phyloP scores from a whole-genome alignment of 495 filamentous ascomycete genomes.

The Aspergillus panamensis region DNA sequence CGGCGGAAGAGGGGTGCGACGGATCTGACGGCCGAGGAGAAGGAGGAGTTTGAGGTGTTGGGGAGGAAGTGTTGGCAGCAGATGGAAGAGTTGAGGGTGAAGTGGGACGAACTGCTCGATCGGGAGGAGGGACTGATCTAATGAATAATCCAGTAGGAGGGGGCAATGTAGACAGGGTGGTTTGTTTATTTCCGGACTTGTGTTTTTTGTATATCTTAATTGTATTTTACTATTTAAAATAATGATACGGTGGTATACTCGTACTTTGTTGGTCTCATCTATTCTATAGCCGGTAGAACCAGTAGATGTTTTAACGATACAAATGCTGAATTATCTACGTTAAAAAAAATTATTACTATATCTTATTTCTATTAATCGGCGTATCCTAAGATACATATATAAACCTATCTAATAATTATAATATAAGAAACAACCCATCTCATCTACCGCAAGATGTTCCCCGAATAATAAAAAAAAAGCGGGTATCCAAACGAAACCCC shows the following conservation, averaged over 20 bases:
- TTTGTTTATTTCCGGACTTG: too few relatives aligned
- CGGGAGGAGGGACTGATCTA: constrained; percentile 23
- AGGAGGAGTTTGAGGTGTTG: constrained; percentile 67
- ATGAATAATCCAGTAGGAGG: too few relatives aligned
- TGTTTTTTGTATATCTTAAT: too few relatives aligned
- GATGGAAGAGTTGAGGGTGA: constrained; percentile 76
- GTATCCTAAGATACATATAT: background rate
- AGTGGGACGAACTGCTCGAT: constrained; percentile 70
- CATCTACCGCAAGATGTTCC: too few relatives aligned
- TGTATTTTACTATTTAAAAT: too few relatives aligned
- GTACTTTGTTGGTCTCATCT: too few relatives aligned
- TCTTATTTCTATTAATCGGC: background rate
- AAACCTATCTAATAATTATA: background rate
- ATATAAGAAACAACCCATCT: background rate
- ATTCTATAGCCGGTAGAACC: too few relatives aligned
- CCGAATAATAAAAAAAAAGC: background rate
- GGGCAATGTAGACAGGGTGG: too few relatives aligned
- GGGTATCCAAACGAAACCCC: background rate
- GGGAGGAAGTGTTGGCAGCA: constrained; percentile 72
- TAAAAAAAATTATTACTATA: background rate
- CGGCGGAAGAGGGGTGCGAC: constrained; percentile 54
- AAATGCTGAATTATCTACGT: too few relatives aligned
- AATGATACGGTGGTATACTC: too few relatives aligned
- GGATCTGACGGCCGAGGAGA: constrained; percentile 61
- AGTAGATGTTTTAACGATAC: too few relatives aligned